Conservation (phyloP, 2,329 filamentous ascomycete genomes). For the Exophiala phaeomuriformis region DNA sequence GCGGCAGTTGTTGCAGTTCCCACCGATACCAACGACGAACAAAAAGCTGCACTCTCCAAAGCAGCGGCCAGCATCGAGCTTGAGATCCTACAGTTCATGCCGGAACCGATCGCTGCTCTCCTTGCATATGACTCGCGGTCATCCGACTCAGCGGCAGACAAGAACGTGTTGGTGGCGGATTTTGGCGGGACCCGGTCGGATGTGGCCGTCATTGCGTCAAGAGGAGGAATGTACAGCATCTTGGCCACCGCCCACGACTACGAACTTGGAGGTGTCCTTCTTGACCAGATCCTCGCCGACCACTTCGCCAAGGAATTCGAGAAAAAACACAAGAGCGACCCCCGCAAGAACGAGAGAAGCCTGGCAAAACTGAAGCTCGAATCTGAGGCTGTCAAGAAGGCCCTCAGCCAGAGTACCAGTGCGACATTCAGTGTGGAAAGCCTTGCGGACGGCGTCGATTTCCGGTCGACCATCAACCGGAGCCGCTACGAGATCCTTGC, state of each 20-base stretch:
- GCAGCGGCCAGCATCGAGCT: constrained; percentile 74
- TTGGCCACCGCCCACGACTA: constrained; percentile 93
- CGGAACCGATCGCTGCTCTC: constrained; percentile 80
- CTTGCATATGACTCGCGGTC: constrained; percentile 86
- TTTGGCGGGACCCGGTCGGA: constrained; percentile 89
- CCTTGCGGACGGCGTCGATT: constrained; percentile 82
- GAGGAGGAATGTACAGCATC: constrained; percentile 93
- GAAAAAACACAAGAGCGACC: constrained; percentile 91
- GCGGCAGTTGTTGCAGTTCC: constrained; percentile 92
- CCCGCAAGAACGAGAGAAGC: constrained; percentile 69
- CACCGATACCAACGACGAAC: constrained; percentile 83
- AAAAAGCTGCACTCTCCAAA: constrained; percentile 70
- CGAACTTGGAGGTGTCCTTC: constrained; percentile 74
- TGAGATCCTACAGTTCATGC: constrained; percentile 86
- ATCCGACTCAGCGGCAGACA: constrained; percentile 68
- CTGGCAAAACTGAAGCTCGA: constrained; percentile 90
- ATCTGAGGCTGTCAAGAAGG: constrained; percentile 84
- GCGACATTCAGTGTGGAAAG: constrained; percentile 91
- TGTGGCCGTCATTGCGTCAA: constrained; percentile 79
- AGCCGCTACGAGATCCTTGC: constrained; percentile 85
- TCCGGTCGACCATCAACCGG: constrained; percentile 84
- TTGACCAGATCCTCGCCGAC: constrained; percentile 88
- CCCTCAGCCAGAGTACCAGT: constrained; percentile 78
- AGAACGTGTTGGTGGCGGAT: constrained; percentile 85
- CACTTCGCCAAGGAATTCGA: constrained; percentile 98